phyloP scores from a whole-genome alignment of 1,139 yeast species.

The Sugiyamaella neomexicana region DNA sequence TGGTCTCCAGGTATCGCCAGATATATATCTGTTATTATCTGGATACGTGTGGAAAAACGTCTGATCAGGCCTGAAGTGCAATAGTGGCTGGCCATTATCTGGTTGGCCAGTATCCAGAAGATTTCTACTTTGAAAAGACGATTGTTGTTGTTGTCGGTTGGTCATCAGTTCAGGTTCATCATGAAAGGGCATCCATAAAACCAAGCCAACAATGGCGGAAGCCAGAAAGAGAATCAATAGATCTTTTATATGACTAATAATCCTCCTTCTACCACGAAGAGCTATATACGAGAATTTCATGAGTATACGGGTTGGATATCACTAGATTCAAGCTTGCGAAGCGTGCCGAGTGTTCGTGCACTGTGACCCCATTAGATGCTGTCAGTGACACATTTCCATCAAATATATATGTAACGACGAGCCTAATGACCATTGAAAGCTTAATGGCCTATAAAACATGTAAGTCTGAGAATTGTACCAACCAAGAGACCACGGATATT shows the following conservation, averaged over 20 bases:
- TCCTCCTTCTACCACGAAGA: slow-evolving; percentile 14
- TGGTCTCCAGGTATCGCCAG: slow-evolving; percentile 38
- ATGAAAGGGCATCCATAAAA: slow-evolving; percentile 16
- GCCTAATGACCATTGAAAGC: background rate
- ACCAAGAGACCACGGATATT: background rate
- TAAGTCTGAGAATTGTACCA: background rate
- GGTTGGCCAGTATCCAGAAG: too few species aligned
- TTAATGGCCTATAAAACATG: background rate
- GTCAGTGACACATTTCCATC: background rate
- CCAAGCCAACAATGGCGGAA: slow-evolving; percentile 5
- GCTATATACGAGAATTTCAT: background rate
- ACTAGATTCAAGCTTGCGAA: too few species aligned
- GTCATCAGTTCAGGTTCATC: background rate
- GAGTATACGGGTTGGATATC: too few species aligned
- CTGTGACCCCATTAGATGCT: too few species aligned
- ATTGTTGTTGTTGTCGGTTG: too few species aligned
- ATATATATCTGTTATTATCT: slow-evolving; percentile 34
- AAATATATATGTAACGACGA: background rate
- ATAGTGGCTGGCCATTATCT: background rate
- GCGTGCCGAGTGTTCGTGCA: too few species aligned
- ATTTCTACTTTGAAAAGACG: too few species aligned
- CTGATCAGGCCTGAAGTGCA: slow-evolving; percentile 24
- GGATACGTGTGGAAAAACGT: slow-evolving; percentile 35
- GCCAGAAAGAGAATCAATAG: slow-evolving; percentile 15
- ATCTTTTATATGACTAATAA: slow-evolving; percentile 11